Conservation (phyloP, 768 basidiomycete species). For the Boletus reticulatus region DNA sequence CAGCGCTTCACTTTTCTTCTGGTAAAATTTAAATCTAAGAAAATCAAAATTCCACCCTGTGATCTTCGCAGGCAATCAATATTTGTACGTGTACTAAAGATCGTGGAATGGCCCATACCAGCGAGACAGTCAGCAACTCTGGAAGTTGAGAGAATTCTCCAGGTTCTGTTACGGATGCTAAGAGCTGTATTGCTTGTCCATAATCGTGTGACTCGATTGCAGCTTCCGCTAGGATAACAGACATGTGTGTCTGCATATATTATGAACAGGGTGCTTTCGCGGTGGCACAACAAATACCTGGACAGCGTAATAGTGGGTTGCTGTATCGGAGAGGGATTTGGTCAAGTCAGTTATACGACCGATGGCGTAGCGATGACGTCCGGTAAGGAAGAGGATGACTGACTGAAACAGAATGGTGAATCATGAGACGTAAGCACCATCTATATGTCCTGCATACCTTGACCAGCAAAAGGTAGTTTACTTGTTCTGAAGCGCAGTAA, state of each 20-base stretch:
- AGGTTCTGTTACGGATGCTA: slow-evolving; percentile 2
- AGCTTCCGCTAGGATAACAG: slow-evolving; percentile 9
- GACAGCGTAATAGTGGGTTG: background rate
- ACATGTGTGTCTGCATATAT: slow-evolving; percentile 6
- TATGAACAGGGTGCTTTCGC: background rate
- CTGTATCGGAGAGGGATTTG: background rate
- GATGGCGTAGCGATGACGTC: slow-evolving; percentile 1
- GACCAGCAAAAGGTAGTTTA: slow-evolving; percentile 12
- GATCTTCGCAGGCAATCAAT: slow-evolving; percentile 7
- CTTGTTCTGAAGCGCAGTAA: slow-evolving; percentile 2
- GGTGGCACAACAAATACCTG: slow-evolving; percentile 3
- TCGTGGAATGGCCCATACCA: slow-evolving; percentile 3
- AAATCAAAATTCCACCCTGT: slow-evolving; percentile 14
- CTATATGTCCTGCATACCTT: slow-evolving; percentile 1
- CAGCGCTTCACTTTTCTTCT: slow-evolving; percentile 6
- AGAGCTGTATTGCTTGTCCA: slow-evolving; percentile 2
- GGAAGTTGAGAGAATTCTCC: background rate
- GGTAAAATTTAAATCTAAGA: slow-evolving; percentile 6
- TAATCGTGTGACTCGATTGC: slow-evolving; percentile 9
- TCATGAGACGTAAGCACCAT: background rate
- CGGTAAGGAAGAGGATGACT: slow-evolving; percentile 6
- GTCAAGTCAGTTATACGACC: slow-evolving; percentile 8
- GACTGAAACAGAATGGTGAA: slow-evolving; percentile 4
- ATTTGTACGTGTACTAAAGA: background rate
- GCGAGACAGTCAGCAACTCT: slow-evolving; percentile 13